Percentiles rank a stretch among this genome's conserved stretches.
Conservation (phyloP, 495 filamentous ascomycete species). For the Daldinia vernicosa region DNA sequence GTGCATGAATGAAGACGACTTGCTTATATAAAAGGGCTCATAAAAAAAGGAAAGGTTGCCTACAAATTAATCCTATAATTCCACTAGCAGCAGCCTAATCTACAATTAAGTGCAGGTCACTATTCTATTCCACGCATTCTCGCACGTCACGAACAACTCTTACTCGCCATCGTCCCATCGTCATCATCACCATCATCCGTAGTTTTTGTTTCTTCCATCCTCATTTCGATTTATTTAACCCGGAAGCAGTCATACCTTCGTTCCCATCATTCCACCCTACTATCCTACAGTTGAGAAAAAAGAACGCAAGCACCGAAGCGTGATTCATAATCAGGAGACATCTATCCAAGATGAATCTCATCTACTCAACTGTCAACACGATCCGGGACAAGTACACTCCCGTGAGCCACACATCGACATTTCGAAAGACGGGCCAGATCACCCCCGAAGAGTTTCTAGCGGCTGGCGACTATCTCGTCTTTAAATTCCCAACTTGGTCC, state of each 20-base stretch:
- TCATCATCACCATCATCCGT: background rate
- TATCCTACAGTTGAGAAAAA: background rate
- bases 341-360: slow-evolving; percentile 57
- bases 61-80: background rate
- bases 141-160: background rate
- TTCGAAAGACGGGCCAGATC: slow-evolving; percentile 91
- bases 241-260: slow-evolving; percentile 3
- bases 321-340: background rate
- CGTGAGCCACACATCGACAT: slow-evolving; percentile 88
- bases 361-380: slow-evolving; percentile 84
- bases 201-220: background rate
- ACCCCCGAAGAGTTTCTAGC: slow-evolving; percentile 97
- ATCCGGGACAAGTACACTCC: slow-evolving; percentile 90
- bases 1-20: background rate
- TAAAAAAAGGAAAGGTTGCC: background rate
- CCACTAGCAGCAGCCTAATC: background rate
- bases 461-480: slow-evolving; percentile 97
- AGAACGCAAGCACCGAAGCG: background rate
- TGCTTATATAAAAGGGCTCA: slow-evolving; percentile 3
- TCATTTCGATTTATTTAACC: background rate
- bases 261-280: background rate
- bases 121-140: slow-evolving; percentile 7
- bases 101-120: slow-evolving; percentile 9
- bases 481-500: slow-evolving; percentile 99
- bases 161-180: too few relatives aligned